Percentiles rank a stretch among this genome's conserved stretches.
Conservation (phyloP, 2,329 filamentous ascomycete genomes). For the Colletotrichum viniferum region DNA sequence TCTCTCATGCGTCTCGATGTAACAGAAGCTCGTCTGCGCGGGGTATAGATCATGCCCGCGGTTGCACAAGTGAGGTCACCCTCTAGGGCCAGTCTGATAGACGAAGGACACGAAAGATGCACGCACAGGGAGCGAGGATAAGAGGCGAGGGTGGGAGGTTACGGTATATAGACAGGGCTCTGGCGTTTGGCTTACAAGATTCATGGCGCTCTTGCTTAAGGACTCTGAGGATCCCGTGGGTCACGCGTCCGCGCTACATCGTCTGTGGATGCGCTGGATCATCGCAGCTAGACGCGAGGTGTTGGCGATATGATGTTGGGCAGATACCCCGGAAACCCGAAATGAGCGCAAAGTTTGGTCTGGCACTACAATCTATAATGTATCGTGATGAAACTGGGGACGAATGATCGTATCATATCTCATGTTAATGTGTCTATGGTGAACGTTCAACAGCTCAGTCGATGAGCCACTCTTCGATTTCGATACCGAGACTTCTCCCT, state of each 20-base stretch:
- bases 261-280: background rate
- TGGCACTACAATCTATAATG: background rate
- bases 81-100: background rate
- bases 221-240: background rate
- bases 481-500: slow-evolving; percentile 76
- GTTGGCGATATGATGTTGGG: background rate
- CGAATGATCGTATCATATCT: background rate
- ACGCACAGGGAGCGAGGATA: background rate
- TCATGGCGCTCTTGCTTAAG: background rate
- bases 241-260: background rate
- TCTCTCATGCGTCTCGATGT: background rate
- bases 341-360: background rate
- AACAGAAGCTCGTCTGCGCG: background rate
- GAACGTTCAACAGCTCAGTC: slow-evolving; percentile 49
- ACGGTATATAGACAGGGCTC: background rate
- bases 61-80: background rate
- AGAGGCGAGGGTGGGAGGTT: background rate
- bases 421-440: background rate
- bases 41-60: background rate
- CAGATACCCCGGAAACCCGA: background rate
- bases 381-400: background rate
- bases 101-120: background rate
- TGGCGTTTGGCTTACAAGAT: background rate
- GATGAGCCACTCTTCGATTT: slow-evolving; percentile 77
- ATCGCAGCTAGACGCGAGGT: background rate